phyloP scores from a whole-genome alignment of 176 grass and related monocot genomes.

The Carex kokanica region DNA sequence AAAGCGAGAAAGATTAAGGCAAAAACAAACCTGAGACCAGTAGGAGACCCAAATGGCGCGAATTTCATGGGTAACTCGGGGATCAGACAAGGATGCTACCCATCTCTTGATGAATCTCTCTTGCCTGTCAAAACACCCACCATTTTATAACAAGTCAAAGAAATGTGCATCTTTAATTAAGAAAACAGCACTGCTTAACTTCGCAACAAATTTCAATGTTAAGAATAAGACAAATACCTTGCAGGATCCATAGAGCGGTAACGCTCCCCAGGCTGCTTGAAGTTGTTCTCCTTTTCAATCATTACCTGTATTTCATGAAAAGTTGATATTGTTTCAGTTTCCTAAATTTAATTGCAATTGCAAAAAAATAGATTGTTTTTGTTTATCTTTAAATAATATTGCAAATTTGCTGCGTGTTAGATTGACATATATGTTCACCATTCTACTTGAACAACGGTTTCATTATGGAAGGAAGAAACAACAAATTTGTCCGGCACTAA shows the following conservation, averaged over 20 bases:
- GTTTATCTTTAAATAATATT: background rate
- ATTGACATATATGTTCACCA: background rate
- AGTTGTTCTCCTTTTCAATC: conserved; percentile 95
- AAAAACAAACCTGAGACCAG: conserved; percentile 72
- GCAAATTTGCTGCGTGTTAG: background rate
- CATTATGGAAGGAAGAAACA: background rate
- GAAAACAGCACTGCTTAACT: background rate
- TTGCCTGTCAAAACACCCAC: conserved; percentile 38
- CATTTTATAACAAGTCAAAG: conserved; percentile 18
- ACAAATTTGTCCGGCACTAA: background rate
- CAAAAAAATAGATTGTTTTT: background rate
- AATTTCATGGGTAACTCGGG: conserved; percentile 90
- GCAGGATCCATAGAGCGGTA: conserved; percentile 68
- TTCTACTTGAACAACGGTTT: background rate
- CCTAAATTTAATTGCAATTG: background rate
- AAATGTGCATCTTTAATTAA: conserved; percentile 3
- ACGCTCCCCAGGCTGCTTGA: conserved; percentile 98
- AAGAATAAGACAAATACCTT: conserved; percentile 37
- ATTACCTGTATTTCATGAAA: conserved; percentile 36
- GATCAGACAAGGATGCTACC: conserved; percentile 79
- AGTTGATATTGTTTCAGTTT: background rate
- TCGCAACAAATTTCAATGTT: background rate
- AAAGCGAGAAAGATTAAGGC: background rate
- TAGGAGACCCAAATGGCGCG: conserved; percentile 84
- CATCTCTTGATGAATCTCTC: conserved; percentile 86